Percentiles rank a stretch among this genome's conserved stretches.
These are phyloP conservation scores for Aspergillus saccharolyticus DNA, from an alignment of 495 filamentous ascomycete genomes.

Conservation along the genomic window DNA sequence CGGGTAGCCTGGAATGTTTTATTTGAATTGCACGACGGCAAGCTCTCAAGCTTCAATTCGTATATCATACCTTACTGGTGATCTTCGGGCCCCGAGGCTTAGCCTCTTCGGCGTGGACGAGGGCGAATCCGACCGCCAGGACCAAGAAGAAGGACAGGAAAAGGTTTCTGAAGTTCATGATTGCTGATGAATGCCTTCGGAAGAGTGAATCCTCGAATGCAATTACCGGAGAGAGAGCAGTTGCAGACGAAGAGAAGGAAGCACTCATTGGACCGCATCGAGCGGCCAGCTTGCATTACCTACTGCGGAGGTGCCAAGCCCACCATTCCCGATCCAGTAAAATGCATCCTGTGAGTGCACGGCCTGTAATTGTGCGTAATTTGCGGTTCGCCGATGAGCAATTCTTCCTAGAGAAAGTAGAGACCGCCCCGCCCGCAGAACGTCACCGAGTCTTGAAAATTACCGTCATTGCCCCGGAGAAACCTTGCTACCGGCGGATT, in stretches of 20 bases:
- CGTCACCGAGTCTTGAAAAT: constrained; percentile 3
- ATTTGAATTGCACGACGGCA: no score
- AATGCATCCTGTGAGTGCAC: neutral
- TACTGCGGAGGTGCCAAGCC: constrained; percentile 25
- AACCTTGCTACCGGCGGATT: constrained; percentile 34
- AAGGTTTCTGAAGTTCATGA: constrained; percentile 46
- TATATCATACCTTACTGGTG: constrained; percentile 70
- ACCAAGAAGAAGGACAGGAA: constrained; percentile 68
- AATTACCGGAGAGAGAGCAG: constrained; percentile 7
- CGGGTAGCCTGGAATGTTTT: neutral
- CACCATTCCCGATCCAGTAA: constrained; percentile 8
- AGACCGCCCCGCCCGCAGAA: neutral
- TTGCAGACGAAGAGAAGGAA: constrained; percentile 12
- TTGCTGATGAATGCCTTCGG: constrained; percentile 27
- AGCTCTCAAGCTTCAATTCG: neutral
- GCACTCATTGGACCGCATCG: constrained; percentile 9
- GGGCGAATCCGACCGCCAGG: constrained; percentile 55
- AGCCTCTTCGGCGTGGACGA: constrained; percentile 68
- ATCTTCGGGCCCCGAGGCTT: constrained; percentile 91
- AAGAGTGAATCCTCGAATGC: constrained; percentile 2
- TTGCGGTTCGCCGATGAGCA: neutral
- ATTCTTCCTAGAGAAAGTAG: neutral
- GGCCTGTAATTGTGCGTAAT: neutral
- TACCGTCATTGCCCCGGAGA: constrained; percentile 23
- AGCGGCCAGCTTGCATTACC: constrained; percentile 43